Evolutionary conservation across 768 basidiomycete species (phyloP).

Genomic region (Mycena amicta): DNA sequence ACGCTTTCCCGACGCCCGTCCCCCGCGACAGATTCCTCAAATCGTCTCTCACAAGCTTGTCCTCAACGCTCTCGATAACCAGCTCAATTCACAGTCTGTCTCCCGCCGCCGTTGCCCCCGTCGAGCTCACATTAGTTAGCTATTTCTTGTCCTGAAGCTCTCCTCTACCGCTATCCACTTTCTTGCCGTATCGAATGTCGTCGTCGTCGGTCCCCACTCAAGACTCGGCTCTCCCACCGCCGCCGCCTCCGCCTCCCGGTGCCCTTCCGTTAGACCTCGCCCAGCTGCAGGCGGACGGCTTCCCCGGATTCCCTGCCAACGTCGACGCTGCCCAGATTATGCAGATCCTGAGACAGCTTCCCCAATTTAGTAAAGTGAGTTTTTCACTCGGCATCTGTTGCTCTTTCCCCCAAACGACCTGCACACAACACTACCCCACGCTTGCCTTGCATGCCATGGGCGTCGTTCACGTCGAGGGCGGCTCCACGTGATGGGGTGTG

Average conservation of each 20-base stretch:
- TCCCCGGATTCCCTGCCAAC: not conserved
- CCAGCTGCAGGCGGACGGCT: not conserved
- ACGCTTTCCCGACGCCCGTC: too few relatives aligned
- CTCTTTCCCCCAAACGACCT: not conserved
- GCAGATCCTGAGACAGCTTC: not conserved
- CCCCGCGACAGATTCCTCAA: too few relatives aligned
- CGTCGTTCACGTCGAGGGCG: not conserved
- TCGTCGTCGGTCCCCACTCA: not conserved
- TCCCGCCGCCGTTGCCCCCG: too few relatives aligned
- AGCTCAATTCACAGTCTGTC: too few relatives aligned
- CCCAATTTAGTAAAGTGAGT: not conserved
- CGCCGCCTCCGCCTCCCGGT: not conserved
- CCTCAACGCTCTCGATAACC: too few relatives aligned
- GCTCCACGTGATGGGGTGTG: slow-evolving; percentile 26
- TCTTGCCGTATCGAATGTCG: too few relatives aligned
- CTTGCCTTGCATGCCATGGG: too few relatives aligned
- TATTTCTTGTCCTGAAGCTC: too few relatives aligned
- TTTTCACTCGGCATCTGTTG: not conserved
- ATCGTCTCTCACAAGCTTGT: too few relatives aligned
- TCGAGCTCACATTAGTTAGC: too few relatives aligned
- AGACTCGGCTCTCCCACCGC: not conserved
- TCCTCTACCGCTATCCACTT: too few relatives aligned
- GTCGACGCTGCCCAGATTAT: not conserved
- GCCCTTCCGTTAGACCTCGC: not conserved
- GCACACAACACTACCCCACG: too few relatives aligned